Conservation (phyloP, 2,329 filamentous ascomycete genomes). For the Xylariaceae sp. region DNA sequence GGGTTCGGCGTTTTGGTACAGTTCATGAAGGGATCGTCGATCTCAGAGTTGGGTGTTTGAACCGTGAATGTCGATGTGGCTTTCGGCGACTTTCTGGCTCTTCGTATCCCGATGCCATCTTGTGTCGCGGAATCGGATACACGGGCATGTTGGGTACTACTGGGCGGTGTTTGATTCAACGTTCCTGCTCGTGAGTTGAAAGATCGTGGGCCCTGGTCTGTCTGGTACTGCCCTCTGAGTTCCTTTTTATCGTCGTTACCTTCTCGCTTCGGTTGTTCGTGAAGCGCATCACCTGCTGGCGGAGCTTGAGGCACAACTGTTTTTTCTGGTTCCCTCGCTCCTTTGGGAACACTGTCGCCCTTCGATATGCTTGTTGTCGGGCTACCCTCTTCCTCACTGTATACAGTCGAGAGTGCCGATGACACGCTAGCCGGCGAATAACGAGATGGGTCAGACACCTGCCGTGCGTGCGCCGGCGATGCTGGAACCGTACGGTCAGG, state of each 20-base stretch:
- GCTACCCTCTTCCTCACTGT: slow-evolving; percentile 48
- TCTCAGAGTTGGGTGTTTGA: slow-evolving; percentile 10
- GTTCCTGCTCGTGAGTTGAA: slow-evolving; percentile 10
- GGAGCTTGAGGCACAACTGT: slow-evolving; percentile 12
- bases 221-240: background rate
- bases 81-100: slow-evolving; percentile 1
- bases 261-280: background rate
- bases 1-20: slow-evolving; percentile 9
- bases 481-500: slow-evolving; percentile 37
- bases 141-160: background rate
- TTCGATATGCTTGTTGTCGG: slow-evolving; percentile 13
- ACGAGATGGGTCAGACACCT: slow-evolving; percentile 5
- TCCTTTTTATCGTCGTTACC: background rate
- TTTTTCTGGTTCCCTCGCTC: slow-evolving; percentile 6
- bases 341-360: slow-evolving; percentile 1
- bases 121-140: background rate
- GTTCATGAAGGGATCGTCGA: slow-evolving; percentile 29
- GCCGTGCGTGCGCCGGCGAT: background rate
- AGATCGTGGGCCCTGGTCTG: background rate
- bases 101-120: background rate
- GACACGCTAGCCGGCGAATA: slow-evolving; percentile 42
- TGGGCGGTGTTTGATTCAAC: slow-evolving; percentile 8
- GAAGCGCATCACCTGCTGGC: slow-evolving; percentile 15
- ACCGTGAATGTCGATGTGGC: slow-evolving; percentile 17
- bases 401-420: slow-evolving; percentile 53